Percentiles rank a stretch among this genome's conserved stretches.
Conservation (phyloP, 768 basidiomycete genomes). For the Suillus clintonianus region DNA sequence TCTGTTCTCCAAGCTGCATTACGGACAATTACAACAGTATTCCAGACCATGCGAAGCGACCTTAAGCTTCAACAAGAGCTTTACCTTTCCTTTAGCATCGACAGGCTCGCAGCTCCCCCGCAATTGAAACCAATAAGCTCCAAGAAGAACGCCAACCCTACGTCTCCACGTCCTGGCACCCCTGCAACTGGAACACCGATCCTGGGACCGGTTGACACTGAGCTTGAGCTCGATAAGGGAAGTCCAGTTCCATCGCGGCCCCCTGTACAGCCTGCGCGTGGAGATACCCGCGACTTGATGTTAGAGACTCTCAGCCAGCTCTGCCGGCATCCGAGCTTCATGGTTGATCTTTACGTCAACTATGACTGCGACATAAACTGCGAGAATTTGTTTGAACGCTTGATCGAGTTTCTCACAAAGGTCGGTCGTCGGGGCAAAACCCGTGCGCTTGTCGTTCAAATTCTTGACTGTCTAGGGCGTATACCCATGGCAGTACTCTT, state of each 20-base stretch:
- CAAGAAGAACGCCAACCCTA: constrained; percentile 36
- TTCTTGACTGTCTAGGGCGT: constrained; percentile 58
- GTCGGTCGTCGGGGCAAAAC: constrained; percentile 40
- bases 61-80: constrained; percentile 95
- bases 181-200: constrained; percentile 47
- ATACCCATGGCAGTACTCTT: constrained; percentile 66
- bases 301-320: constrained; percentile 85
- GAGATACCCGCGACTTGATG: constrained; percentile 86
- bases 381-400: constrained; percentile 91
- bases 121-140: constrained; percentile 27
- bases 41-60: constrained; percentile 82
- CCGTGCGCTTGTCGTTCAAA: constrained; percentile 1
- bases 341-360: constrained; percentile 94
- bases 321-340: constrained; percentile 82
- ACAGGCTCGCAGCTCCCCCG: constrained; percentile 72
- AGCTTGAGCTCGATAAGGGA: constrained; percentile 49
- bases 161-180: constrained; percentile 56
- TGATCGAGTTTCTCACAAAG: constrained; percentile 87
- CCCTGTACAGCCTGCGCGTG: constrained; percentile 74
- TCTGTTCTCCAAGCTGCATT: constrained; percentile 78
- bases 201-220: constrained; percentile 38
- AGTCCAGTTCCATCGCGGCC: constrained; percentile 54
- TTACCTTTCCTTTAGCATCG: constrained; percentile 91
- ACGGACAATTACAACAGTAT: constrained; percentile 84
- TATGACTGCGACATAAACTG: constrained; percentile 98